Evolutionary conservation across 805 yeast species (phyloP), one percentile per base, ranked within the genome.

Genomic region (Lipomyces orientalis): DNA sequence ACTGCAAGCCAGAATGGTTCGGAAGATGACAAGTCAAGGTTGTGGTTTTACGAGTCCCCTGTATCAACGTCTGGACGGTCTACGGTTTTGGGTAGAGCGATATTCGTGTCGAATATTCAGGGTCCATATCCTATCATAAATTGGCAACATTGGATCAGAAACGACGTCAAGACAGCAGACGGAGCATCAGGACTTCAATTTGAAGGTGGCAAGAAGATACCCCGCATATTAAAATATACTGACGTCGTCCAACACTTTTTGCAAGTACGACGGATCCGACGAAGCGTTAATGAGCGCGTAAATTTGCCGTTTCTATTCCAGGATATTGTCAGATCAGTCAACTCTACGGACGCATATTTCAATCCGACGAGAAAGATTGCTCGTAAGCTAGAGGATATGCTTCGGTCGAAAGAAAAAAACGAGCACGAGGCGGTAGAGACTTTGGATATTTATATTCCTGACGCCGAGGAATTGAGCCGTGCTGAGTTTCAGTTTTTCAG

Each of bases 401-500:
- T 25, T 19, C 31, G 22, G 19, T 29, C 22, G 62, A 37, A 43
- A 10, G 34, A 34, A 3, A 43, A 16, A 14, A 12, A 49, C 22
- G 35, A n/a, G 19, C 56, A 2, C 22, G 39, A 25, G 10, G 57
- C n/a, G 8, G 19, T 8, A 35, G 56, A 46, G 22, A 16, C 60
- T 14, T 25, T 67, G 25, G 64, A 64, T 12, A 25, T 68, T 3
- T 69, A 82, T 22, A 80, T 80, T 65, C 79, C 80, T 72, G 73
- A 72, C 77, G 12, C 80, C 76, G 66, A 73, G 67, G 68, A 70
- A 79, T 54, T 76, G 76, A 57, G 80, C 1, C 70, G 92, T 52
- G 73, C 79, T 1, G 83, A 88, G 49, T 86, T 79, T 69, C 87
- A 86, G 73, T 74, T 83, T 8, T 75, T 87, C 63, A 75, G 82